Conservation (phyloP, 371 early-diverging fungal species). For the Mortierella sp. region DNA sequence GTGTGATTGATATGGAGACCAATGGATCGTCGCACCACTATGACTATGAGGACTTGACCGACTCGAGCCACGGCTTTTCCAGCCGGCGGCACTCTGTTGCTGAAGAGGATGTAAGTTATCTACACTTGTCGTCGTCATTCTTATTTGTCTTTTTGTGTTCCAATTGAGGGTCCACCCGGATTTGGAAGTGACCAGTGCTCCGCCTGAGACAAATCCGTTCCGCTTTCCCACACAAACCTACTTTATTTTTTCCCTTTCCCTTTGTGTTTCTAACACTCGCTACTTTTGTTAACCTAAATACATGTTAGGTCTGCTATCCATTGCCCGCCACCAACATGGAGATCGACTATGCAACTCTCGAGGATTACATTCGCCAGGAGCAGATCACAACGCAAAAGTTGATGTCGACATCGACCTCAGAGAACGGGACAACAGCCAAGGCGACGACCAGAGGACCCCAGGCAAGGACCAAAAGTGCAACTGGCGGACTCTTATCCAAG, state of each 20-base stretch:
- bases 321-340: constrained; percentile 31
- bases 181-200: background rate
- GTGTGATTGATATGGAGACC: constrained; percentile 50
- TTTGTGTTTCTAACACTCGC: background rate
- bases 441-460: constrained; percentile 10
- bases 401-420: constrained; percentile 9
- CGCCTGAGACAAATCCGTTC: background rate
- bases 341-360: constrained; percentile 45
- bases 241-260: background rate
- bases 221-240: background rate
- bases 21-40: constrained; percentile 47
- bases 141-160: background rate
- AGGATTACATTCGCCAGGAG: constrained; percentile 52
- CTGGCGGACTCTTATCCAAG: constrained; percentile 39
- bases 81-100: constrained; percentile 54
- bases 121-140: no score
- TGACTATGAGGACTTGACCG: constrained; percentile 51
- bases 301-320: constrained; percentile 46
- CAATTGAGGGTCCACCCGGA: background rate
- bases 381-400: constrained; percentile 45
- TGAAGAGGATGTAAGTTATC: constrained; percentile 54
- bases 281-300: background rate
- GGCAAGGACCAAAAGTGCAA: constrained; percentile 14
- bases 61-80: constrained; percentile 45
- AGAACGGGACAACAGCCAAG: constrained; percentile 4